Conservation (phyloP, 352 stramenopile genomes). For the Phytophthora macrochlamydospora region DNA sequence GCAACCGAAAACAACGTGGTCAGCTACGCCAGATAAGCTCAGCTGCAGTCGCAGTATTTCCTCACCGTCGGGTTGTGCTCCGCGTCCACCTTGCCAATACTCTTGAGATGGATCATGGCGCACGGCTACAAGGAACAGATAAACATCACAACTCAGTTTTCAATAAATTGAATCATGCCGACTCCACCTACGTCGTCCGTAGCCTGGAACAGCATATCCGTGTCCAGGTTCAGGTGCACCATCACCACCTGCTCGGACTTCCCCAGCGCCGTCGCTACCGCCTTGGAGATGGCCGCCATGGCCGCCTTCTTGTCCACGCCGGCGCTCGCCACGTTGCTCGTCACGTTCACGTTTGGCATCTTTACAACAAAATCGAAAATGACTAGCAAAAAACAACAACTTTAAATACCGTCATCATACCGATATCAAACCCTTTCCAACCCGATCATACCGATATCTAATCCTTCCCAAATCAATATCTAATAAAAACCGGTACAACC, state of each 20-base stretch:
- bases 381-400: too few relatives aligned
- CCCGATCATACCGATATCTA: not conserved
- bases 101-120: constrained; percentile 57
- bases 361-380: constrained; percentile 9
- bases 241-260: constrained; percentile 66
- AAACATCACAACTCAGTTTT: constrained; percentile 5
- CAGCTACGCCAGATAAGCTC: not conserved
- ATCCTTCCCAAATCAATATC: constrained; percentile 2
- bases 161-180: not conserved
- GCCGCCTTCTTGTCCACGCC: constrained; percentile 34
- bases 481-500: not conserved
- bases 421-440: not conserved
- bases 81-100: constrained; percentile 59
- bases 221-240: constrained; percentile 58
- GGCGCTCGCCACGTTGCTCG: constrained; percentile 49
- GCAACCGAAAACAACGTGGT: not conserved
- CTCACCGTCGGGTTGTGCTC: constrained; percentile 52
- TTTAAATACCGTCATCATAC: not conserved
- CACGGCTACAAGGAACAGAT: constrained; percentile 39
- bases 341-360: constrained; percentile 62
- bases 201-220: constrained; percentile 56
- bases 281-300: constrained; percentile 49
- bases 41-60: not conserved
- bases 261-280: constrained; percentile 40
- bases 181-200: constrained; percentile 43